These are phyloP conservation scores for Lactifluus echinatus DNA, from an alignment of 768 basidiomycete species.

Conservation along the genomic window DNA sequence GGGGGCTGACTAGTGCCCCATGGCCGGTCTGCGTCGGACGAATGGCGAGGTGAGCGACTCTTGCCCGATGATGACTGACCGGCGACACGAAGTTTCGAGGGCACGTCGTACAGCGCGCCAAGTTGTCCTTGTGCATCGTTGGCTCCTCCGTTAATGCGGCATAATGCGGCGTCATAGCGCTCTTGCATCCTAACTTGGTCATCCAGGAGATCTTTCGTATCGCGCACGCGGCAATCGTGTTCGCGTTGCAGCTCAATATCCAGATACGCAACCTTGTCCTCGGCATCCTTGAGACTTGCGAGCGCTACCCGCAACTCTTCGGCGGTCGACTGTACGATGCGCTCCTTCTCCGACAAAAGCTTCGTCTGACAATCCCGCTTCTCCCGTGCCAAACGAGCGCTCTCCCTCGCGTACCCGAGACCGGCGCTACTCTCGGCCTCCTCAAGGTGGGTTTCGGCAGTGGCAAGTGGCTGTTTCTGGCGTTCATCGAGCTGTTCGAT, in stretches of 20 bases:
- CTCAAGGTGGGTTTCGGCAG: neutral
- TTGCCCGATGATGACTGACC: neutral
- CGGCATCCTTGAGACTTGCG: neutral
- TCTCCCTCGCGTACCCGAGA: neutral
- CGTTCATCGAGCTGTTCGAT: neutral
- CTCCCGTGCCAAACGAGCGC: neutral
- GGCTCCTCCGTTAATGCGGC: neutral
- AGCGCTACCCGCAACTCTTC: neutral
- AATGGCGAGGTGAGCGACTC: neutral
- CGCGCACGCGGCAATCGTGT: neutral
- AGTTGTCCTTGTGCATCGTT: neutral
- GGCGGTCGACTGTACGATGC: neutral
- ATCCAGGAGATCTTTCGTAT: neutral
- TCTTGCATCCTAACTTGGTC: neutral
- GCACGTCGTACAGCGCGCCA: neutral
- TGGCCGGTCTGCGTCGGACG: neutral
- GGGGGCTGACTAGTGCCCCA: neutral
- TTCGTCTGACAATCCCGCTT: neutral
- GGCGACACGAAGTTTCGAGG: neutral
- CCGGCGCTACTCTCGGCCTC: neutral
- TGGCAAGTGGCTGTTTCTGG: neutral
- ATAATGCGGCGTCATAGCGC: neutral
- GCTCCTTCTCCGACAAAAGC: neutral
- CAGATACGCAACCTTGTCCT: neutral
- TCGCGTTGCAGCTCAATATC: neutral